These are phyloP conservation scores for Verbena officinalis DNA, from an alignment of 257 asterid genomes.

Conservation along the genomic window DNA sequence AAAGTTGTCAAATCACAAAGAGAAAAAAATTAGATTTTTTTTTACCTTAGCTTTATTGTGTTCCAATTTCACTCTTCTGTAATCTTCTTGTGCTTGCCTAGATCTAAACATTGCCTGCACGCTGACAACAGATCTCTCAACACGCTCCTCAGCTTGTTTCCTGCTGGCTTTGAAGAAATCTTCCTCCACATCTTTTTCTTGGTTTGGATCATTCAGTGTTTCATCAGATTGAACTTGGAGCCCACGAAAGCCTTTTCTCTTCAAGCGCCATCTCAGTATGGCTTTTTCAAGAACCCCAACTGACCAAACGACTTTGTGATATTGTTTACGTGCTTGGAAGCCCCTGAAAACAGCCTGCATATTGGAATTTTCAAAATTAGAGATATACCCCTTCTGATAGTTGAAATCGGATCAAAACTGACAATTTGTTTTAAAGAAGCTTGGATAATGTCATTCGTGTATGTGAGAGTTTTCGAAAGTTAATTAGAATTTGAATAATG, in stretches of 20 bases:
- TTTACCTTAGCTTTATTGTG: constrained; percentile 50
- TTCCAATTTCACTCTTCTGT: constrained; percentile 67
- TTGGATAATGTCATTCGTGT: too few species aligned
- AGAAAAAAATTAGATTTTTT: too few species aligned
- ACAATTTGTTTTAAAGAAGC: too few species aligned
- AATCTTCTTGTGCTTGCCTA: constrained; percentile 70
- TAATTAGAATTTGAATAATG: too few species aligned
- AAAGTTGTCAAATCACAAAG: neutral
- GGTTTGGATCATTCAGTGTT: constrained; percentile 34
- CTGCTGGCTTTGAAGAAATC: constrained; percentile 68
- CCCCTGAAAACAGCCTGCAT: constrained; percentile 69
- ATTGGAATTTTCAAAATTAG: too few species aligned
- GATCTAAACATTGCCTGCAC: constrained; percentile 85
- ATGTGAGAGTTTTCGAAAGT: too few species aligned
- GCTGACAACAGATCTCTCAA: constrained; percentile 68
- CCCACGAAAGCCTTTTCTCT: constrained; percentile 74
- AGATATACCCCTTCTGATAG: too few species aligned
- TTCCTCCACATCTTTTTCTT: constrained; percentile 52
- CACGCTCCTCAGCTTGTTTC: constrained; percentile 80
- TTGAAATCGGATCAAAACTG: too few species aligned
- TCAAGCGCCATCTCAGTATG: constrained; percentile 72
- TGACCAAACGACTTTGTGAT: constrained; percentile 64
- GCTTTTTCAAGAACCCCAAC: constrained; percentile 79
- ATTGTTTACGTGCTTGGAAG: constrained; percentile 61
- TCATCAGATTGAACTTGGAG: constrained; percentile 48